Evolutionary conservation across 2,329 filamentous ascomycete species (phyloP).

Genomic region (Cladophialophora exuberans): DNA sequence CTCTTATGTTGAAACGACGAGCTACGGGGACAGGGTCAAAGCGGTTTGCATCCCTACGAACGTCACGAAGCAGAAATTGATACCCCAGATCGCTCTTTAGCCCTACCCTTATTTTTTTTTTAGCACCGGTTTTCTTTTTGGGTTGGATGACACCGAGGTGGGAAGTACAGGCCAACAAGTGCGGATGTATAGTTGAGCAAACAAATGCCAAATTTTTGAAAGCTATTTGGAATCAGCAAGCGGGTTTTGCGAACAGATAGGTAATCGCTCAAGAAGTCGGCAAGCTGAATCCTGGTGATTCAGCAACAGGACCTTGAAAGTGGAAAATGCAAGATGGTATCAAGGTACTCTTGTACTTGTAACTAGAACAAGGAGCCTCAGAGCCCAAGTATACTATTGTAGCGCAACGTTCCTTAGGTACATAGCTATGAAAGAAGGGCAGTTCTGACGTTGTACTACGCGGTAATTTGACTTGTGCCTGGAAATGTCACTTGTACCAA

Average conservation of each 20-base stretch:
- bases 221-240: slow-evolving; percentile 3
- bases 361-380: background rate
- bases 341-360: background rate
- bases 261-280: background rate
- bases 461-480: too few species aligned
- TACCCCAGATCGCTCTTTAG: slow-evolving; percentile 26
- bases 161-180: background rate
- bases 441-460: too few species aligned
- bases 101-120: slow-evolving; percentile 7
- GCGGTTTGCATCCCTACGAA: slow-evolving; percentile 14
- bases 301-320: slow-evolving; percentile 4
- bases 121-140: slow-evolving; percentile 6
- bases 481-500: too few species aligned
- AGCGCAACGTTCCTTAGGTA: background rate
- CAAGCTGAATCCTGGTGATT: slow-evolving; percentile 9
- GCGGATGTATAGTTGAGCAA: slow-evolving; percentile 16
- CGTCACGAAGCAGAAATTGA: slow-evolving; percentile 23
- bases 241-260: slow-evolving; percentile 7
- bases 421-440: too few species aligned
- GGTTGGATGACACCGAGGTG: slow-evolving; percentile 5
- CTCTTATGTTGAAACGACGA: slow-evolving; percentile 12
- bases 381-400: background rate
- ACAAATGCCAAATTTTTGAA: slow-evolving; percentile 14
- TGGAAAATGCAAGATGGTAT: background rate
- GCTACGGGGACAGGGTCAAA: slow-evolving; percentile 2